These are phyloP conservation scores for Allomyces macrogynus DNA, from an alignment of 192 early-diverging fungal species.

Conservation along the genomic window DNA sequence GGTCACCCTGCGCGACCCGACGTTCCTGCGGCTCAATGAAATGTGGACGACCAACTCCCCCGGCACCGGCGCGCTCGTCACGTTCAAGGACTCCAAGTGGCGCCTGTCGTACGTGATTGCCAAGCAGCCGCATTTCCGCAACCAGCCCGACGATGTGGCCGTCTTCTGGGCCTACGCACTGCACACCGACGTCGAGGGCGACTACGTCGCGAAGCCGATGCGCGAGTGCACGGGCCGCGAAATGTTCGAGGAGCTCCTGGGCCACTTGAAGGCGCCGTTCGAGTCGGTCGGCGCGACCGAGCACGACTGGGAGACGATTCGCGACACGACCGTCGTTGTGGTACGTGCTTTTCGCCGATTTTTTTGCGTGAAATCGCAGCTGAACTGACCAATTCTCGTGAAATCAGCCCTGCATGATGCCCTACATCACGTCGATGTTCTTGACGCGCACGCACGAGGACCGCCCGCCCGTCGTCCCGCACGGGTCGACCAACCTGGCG, in stretches of 20 bases:
- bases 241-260: constrained; percentile 9
- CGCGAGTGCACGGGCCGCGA: constrained; percentile 15
- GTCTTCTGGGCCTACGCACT: constrained; percentile 16
- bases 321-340: constrained; percentile 6
- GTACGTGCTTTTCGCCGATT: too few species aligned
- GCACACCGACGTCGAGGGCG: constrained; percentile 10
- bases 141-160: constrained; percentile 12
- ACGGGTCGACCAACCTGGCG: constrained; percentile 12
- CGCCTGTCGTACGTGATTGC: constrained; percentile 11
- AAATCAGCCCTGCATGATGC: constrained; percentile 11
- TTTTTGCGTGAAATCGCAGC: too few species aligned
- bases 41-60: constrained; percentile 11
- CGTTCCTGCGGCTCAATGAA: constrained; percentile 9
- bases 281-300: background rate
- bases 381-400: too few species aligned
- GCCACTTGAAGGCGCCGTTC: constrained; percentile 2
- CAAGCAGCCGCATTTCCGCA: constrained; percentile 14
- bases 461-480: constrained; percentile 12
- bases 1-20: constrained; percentile 5
- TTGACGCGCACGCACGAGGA: constrained; percentile 9
- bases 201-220: constrained; percentile 19
- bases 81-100: constrained; percentile 14
- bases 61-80: constrained; percentile 15
- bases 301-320: background rate
- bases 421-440: constrained; percentile 13